A percentile compares a stretch with the other conserved stretches of the same genome.
phyloP scores from a whole-genome alignment of 2,329 filamentous ascomycete genomes.

The Hypoxylon sp. region DNA sequence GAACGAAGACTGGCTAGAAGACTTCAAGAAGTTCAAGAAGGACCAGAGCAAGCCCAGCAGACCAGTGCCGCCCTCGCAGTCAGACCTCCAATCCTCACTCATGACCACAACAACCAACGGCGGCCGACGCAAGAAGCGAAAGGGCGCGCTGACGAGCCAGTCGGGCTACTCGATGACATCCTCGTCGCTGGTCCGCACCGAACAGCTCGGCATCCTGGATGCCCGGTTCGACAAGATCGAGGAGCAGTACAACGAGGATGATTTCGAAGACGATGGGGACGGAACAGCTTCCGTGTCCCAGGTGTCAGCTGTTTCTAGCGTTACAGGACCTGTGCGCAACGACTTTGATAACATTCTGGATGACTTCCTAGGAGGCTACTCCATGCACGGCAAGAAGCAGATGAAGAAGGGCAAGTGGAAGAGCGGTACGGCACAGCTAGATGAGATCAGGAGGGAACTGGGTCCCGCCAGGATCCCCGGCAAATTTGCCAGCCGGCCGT shows the following conservation, averaged over 20 bases:
- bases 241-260: constrained; percentile 70
- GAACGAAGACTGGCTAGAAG: constrained; percentile 86
- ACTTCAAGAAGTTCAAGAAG: constrained; percentile 95
- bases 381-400: constrained; percentile 77
- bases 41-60: constrained; percentile 69
- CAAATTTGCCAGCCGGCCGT: constrained; percentile 62
- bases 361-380: constrained; percentile 85
- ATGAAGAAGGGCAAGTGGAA: constrained; percentile 85
- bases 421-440: constrained; percentile 87
- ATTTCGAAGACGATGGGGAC: constrained; percentile 62
- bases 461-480: constrained; percentile 76
- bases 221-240: constrained; percentile 92
- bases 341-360: constrained; percentile 95
- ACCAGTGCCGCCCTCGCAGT: constrained; percentile 63
- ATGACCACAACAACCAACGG: constrained; percentile 83
- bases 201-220: constrained; percentile 86
- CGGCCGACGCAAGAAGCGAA: constrained; percentile 91
- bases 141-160: constrained; percentile 89
- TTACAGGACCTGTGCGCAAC: constrained; percentile 74
- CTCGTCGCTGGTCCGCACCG: constrained; percentile 86
- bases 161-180: constrained; percentile 94
- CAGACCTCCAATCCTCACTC: constrained; percentile 76
- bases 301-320: constrained; percentile 73
- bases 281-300: constrained; percentile 70
- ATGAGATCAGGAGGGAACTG: constrained; percentile 85